Percentiles rank a stretch among this genome's conserved stretches.
Conservation (phyloP, 805 yeast genomes). For the Kluyveromyces nonfermentans region DNA sequence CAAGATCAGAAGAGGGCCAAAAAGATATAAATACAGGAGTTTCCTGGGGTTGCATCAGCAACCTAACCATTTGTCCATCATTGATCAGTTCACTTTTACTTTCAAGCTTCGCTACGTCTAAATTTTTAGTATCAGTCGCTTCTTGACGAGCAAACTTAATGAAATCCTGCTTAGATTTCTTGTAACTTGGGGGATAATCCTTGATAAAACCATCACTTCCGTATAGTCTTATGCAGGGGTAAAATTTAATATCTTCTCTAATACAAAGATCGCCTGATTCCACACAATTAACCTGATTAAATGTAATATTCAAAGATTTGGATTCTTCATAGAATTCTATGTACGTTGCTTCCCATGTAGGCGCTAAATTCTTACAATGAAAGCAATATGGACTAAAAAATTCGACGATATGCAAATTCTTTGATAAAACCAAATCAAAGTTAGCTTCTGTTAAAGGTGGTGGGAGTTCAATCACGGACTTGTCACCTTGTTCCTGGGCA, state of each 20-base stretch:
- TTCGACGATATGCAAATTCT: slow-evolving; percentile 68
- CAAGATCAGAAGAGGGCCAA: slow-evolving; percentile 48
- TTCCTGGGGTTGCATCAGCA: slow-evolving; percentile 42
- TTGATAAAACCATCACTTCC: slow-evolving; percentile 42
- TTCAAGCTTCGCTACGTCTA: slow-evolving; percentile 31
- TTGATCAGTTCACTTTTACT: slow-evolving; percentile 34
- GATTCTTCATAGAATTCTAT: slow-evolving; percentile 38
- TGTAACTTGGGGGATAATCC: slow-evolving; percentile 40
- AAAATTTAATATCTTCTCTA: slow-evolving; percentile 51
- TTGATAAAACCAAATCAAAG: slow-evolving; percentile 41
- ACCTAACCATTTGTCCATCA: slow-evolving; percentile 35
- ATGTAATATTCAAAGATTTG: slow-evolving; percentile 34
- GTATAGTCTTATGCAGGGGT: slow-evolving; percentile 66
- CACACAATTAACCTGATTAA: slow-evolving; percentile 79
- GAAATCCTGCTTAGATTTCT: slow-evolving; percentile 41
- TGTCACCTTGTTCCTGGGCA: slow-evolving; percentile 1
- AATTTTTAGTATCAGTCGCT: slow-evolving; percentile 36
- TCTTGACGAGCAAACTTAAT: slow-evolving; percentile 46
- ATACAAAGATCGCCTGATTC: slow-evolving; percentile 80
- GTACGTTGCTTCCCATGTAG: slow-evolving; percentile 71
- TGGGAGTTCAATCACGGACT: slow-evolving; percentile 32
- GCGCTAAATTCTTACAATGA: slow-evolving; percentile 75
- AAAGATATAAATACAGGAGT: slow-evolving; percentile 52
- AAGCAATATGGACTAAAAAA: slow-evolving; percentile 84
- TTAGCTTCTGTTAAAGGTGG: slow-evolving; percentile 38